A percentile compares a stretch with the other conserved stretches of the same genome.
phyloP scores from a whole-genome alignment of 2,329 filamentous ascomycete species.

The Blumeriella jaapii region DNA sequence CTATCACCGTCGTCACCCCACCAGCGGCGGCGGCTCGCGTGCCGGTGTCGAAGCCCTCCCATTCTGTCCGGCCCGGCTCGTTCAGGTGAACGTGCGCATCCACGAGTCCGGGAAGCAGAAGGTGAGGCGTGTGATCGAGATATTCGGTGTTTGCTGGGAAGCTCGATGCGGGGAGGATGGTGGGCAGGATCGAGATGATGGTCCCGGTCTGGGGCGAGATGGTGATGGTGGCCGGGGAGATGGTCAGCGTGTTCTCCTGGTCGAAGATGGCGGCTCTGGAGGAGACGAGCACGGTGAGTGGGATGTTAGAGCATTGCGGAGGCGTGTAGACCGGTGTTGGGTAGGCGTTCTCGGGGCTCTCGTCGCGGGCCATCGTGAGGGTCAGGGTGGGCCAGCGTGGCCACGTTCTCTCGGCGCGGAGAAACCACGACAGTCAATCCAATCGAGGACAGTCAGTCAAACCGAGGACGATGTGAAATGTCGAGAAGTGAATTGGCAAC shows the following conservation, averaged over 20 bases:
- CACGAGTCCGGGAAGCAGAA: conserved; percentile 82
- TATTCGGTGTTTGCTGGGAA: conserved; percentile 68
- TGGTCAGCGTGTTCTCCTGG: conserved; percentile 43
- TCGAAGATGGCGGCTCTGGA: conserved; percentile 71
- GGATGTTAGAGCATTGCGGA: conserved; percentile 25
- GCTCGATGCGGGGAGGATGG: conserved; percentile 59
- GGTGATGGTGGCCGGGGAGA: conserved; percentile 75
- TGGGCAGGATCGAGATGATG: conserved; percentile 64
- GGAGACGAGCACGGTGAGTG: conserved; percentile 69
- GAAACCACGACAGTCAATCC: no score
- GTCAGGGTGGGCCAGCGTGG: no score
- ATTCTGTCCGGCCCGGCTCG: conserved; percentile 91
- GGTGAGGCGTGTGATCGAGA: conserved; percentile 70
- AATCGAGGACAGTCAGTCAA: no score
- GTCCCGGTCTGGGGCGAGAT: conserved; percentile 72
- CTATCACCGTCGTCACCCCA: conserved; percentile 90
- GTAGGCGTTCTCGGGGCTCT: no score
- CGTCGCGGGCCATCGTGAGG: no score
- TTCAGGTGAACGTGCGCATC: conserved; percentile 97
- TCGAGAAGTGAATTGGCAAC: no score
- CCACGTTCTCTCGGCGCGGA: no score
- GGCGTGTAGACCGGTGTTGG: conserved; percentile 25
- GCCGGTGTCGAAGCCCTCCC: conserved; percentile 95
- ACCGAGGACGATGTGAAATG: no score
- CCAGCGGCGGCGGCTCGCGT: conserved; percentile 89